Conservation (phyloP, 768 basidiomycete genomes). For the Jaapia argillacea region DNA sequence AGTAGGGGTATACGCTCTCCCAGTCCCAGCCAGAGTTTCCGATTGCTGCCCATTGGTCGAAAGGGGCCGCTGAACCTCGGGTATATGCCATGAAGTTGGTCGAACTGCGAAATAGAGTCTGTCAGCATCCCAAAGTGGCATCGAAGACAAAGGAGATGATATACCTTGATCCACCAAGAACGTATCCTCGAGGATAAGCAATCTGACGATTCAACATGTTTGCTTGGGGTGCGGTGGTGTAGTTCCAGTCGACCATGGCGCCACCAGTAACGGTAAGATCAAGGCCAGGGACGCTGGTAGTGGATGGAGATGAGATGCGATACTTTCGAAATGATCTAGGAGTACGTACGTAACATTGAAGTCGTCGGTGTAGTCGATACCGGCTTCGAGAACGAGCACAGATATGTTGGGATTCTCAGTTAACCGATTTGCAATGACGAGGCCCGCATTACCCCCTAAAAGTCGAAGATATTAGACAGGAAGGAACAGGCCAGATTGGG, state of each 20-base stretch:
- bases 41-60: background rate
- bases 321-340: background rate
- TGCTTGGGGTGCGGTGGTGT: constrained; percentile 4
- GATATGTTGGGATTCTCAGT: constrained; percentile 4
- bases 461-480: background rate
- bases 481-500: background rate
- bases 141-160: background rate
- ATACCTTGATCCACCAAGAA: constrained; percentile 4
- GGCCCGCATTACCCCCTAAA: constrained; percentile 9
- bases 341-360: background rate
- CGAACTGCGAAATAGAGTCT: background rate
- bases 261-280: too few relatives aligned
- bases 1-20: background rate
- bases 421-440: constrained; percentile 9
- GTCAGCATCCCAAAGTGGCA: background rate
- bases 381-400: constrained; percentile 12
- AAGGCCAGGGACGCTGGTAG: too few relatives aligned
- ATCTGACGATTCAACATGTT: background rate
- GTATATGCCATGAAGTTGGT: constrained; percentile 6
- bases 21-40: background rate
- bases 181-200: background rate
- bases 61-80: background rate
- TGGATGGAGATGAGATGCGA: too few relatives aligned
- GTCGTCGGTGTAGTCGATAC: constrained; percentile 2
- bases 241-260: constrained; percentile 6